phyloP scores from a whole-genome alignment of 345 rosid species.

The Gossypium bickii region DNA sequence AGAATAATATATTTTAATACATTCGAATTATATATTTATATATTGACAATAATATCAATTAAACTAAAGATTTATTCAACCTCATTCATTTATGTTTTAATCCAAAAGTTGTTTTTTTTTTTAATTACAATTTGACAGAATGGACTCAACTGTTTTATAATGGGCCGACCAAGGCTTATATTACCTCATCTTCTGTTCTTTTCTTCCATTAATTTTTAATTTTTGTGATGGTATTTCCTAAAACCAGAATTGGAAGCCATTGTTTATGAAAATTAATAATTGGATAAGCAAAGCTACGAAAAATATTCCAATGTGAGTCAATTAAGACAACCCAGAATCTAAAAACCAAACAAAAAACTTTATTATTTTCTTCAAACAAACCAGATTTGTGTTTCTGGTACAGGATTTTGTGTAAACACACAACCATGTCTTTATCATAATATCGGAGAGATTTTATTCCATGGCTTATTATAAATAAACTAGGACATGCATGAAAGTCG shows the following conservation, averaged over 20 bases:
- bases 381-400: background rate
- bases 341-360: background rate
- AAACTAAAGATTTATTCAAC: accelerated
- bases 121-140: too few relatives aligned
- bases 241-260: background rate
- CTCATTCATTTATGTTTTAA: too few relatives aligned
- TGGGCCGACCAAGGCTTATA: too few relatives aligned
- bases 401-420: background rate
- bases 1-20: accelerated
- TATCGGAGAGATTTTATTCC: slow-evolving; percentile 10
- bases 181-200: too few relatives aligned
- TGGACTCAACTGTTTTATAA: too few relatives aligned
- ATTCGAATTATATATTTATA: accelerated
- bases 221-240: background rate
- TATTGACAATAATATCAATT: too few relatives aligned
- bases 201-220: too few relatives aligned
- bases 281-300: too few relatives aligned
- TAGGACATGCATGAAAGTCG: background rate
- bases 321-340: background rate
- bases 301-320: background rate
- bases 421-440: background rate
- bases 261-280: background rate
- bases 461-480: too few relatives aligned
- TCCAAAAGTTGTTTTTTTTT: too few relatives aligned
- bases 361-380: background rate